Percentiles rank a stretch among this genome's conserved stretches.
These are phyloP conservation scores for Populus euphratica DNA, from an alignment of 345 rosid genomes.

Conservation along the genomic window DNA sequence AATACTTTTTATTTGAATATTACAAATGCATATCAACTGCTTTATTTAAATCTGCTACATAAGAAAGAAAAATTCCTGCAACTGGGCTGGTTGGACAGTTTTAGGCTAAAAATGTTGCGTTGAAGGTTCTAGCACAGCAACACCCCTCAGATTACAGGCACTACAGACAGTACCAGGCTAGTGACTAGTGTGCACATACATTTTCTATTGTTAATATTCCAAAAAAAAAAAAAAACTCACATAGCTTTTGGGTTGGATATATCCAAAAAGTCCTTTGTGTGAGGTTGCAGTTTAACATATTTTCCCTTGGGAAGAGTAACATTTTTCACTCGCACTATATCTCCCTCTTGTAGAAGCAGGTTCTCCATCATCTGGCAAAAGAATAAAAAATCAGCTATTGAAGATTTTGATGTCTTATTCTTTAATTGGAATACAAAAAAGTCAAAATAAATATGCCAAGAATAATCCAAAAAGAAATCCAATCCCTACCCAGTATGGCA, in stretches of 20 bases:
- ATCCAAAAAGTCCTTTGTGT: slow-evolving; percentile 89
- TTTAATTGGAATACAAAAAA: slow-evolving; percentile 1
- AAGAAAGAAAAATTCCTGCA: not conserved
- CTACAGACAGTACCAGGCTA: too few relatives aligned
- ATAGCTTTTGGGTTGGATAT: slow-evolving; percentile 98
- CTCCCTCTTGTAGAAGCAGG: slow-evolving; percentile 90
- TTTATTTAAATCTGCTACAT: not conserved
- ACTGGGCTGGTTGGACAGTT: not conserved
- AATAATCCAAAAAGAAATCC: not conserved
- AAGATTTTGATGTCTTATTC: not conserved
- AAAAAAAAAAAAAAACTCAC: slow-evolving; percentile 42
- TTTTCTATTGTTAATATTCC: not conserved
- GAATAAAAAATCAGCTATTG: slow-evolving; percentile 7
- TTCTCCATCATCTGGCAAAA: slow-evolving; percentile 94
- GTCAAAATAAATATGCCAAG: not conserved
- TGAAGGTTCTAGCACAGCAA: not conserved
- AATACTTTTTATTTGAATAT: not conserved
- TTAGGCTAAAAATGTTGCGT: not conserved
- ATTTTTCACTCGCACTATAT: slow-evolving; percentile 76
- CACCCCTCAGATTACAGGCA: not conserved
- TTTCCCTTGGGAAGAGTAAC: slow-evolving; percentile 95
- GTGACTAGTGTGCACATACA: too few relatives aligned
- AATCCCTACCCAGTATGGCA: slow-evolving; percentile 92
- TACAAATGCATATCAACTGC: not conserved
- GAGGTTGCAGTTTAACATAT: slow-evolving; percentile 94